phyloP scores from a whole-genome alignment of 805 yeast species.

The Yarrowia sp. region DNA sequence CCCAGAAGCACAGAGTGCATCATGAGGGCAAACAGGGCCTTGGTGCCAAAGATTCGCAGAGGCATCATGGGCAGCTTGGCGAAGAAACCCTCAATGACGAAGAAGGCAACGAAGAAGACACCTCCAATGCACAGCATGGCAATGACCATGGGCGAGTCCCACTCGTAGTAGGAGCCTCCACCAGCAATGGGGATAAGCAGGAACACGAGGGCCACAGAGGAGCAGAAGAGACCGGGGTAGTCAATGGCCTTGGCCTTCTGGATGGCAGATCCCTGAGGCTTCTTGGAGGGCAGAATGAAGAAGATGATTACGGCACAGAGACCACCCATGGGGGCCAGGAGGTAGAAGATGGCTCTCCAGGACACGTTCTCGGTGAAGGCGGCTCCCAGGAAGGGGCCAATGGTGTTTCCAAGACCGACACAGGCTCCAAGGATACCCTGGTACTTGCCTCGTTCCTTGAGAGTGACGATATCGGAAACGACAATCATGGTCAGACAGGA shows the following conservation, averaged over 20 bases:
- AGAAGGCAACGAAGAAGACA: constrained; percentile 52
- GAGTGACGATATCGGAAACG: constrained; percentile 61
- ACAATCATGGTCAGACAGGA: constrained; percentile 60
- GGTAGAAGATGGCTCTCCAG: constrained; percentile 62
- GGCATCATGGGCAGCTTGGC: constrained; percentile 65
- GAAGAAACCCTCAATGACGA: constrained; percentile 58
- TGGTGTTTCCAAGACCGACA: constrained; percentile 60
- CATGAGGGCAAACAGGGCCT: constrained; percentile 51
- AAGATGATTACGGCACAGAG: constrained; percentile 48
- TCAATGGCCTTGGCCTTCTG: constrained; percentile 58
- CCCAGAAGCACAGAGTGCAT: constrained; percentile 57
- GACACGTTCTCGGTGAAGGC: constrained; percentile 53
- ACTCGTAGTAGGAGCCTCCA: constrained; percentile 65
- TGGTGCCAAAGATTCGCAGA: constrained; percentile 53
- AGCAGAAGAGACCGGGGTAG: constrained; percentile 58
- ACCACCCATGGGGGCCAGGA: constrained; percentile 55
- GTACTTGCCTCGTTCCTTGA: constrained; percentile 62
- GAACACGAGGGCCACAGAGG: constrained; percentile 57
- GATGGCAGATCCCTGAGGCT: constrained; percentile 52
- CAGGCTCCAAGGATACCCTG: constrained; percentile 63
- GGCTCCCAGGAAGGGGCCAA: constrained; percentile 64
- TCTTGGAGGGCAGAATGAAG: constrained; percentile 46
- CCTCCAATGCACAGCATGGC: constrained; percentile 55
- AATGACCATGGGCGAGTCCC: constrained; percentile 59
- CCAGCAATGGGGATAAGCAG: constrained; percentile 64